Evolutionary conservation across 371 early-diverging fungal genomes (phyloP), one percentile per base, ranked within the genome.

Genomic region (Apophysomyces elegans): DNA sequence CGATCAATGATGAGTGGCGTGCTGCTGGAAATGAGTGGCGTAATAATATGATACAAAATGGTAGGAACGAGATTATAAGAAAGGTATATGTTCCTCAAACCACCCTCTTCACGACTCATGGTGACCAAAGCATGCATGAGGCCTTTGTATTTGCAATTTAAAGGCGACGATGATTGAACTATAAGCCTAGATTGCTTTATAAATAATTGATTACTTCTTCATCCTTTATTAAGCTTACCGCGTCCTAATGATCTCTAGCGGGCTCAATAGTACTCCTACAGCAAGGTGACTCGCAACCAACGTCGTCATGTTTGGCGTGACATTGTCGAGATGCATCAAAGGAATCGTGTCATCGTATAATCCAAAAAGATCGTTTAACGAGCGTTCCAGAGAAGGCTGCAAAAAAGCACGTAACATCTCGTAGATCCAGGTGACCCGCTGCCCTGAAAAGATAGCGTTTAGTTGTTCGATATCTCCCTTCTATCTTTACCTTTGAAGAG

Each of bases 41-140:
- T 81, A 45, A 94, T 61, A 13, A 88, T 81, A 60, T 93, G 90
- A 69, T 90, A 88, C 21, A 95, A 67, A 18, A 96, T 46, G 0
- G 96, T 92, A 1, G 96, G 94, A 18, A 90, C 58, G 18, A 91
- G 64, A 58, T 91, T 86, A 21, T 86, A 77, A 5, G 86, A 86
- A 8, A 88, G 78, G 73, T 93, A 95, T n/a, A 96, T 64, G 1
- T 79, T 63, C 37, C 83, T 63, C 8, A 88, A 37, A 1, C 94
- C 93, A 44, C 95, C 96, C 73, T 97, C 98, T 64, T 91, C 90
- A 2, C 75, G 66, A 35, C 88, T 70, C 58, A 96, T 89, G 21
- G 90, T 90, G 3, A 78, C 68, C 18, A 95, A 79, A 46, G 90
- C 89, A 73, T 94, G 86, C 32, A 86, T 47, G 8, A 87, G 68